These are phyloP conservation scores for Pistacia atlantica DNA, from an alignment of 345 rosid genomes.

Conservation along the genomic window DNA sequence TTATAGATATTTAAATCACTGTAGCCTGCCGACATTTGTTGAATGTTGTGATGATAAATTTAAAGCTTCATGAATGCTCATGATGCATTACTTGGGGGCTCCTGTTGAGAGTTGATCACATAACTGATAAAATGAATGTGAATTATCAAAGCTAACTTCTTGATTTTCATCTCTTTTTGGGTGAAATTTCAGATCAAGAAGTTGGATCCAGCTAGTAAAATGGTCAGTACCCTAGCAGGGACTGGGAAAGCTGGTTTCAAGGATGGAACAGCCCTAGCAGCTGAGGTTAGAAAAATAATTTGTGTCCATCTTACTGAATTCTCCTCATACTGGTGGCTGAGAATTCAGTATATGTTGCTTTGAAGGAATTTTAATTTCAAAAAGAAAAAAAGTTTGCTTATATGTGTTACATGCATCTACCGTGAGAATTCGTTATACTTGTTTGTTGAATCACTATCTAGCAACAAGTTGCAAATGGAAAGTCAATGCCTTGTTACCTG, in stretches of 20 bases:
- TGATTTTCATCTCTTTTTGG: slow-evolving; percentile 1
- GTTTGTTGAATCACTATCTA: too few species aligned
- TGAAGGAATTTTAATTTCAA: not conserved
- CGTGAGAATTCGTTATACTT: too few species aligned
- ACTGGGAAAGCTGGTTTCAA: slow-evolving; percentile 94
- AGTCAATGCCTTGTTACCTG: too few species aligned
- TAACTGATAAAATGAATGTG: not conserved
- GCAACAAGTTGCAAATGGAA: too few species aligned
- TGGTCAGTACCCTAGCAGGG: slow-evolving; percentile 80
- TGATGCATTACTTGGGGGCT: not conserved
- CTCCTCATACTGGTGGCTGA: too few species aligned
- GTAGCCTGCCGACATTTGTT: not conserved
- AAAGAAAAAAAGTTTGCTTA: too few species aligned
- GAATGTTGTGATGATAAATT: not conserved
- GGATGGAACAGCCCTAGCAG: slow-evolving; percentile 66
- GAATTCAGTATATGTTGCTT: not conserved
- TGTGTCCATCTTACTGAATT: not conserved
- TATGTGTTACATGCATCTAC: too few species aligned
- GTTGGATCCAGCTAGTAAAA: slow-evolving; percentile 74
- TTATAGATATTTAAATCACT: not conserved
- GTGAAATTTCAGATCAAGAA: slow-evolving; percentile 68
- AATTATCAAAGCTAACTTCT: not conserved
- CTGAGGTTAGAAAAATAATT: slow-evolving; percentile 59
- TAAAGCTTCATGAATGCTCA: not conserved
- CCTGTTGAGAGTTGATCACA: not conserved